Percentiles rank a stretch among this genome's conserved stretches.
Conservation (phyloP, 176 grass and related monocot genomes). For the Rhynchospora pubera region DNA sequence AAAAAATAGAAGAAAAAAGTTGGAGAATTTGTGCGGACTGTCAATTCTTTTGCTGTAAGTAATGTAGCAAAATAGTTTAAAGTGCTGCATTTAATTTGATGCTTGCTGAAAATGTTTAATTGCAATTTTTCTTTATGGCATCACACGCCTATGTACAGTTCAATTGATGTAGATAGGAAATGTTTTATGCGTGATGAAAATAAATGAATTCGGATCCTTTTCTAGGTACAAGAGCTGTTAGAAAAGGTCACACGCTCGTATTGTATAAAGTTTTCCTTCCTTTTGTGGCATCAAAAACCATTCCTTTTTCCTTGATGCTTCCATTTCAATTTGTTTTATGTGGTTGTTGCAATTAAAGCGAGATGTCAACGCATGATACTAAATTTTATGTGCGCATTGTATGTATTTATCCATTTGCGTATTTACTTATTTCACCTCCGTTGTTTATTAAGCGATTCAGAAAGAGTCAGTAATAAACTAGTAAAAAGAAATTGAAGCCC, state of each 20-base stretch:
- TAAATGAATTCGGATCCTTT: neutral
- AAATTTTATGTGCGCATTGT: neutral
- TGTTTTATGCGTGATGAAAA: neutral
- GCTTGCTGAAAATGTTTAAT: neutral
- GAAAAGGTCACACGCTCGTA: neutral
- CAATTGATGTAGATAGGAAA: neutral
- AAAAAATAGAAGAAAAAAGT: neutral
- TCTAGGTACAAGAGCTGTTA: neutral
- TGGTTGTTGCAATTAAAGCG: neutral
- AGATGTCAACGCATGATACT: neutral
- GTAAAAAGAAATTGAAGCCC: neutral
- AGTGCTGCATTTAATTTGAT: neutral
- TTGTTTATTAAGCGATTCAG: neutral
- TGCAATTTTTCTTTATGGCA: neutral
- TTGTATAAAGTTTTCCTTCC: neutral
- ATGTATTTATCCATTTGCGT: neutral
- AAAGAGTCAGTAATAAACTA: neutral
- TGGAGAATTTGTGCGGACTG: constrained; percentile 1
- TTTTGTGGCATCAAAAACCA: neutral
- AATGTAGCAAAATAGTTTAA: constrained; percentile 21
- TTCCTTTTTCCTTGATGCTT: neutral
- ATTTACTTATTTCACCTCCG: neutral
- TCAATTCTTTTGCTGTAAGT: constrained; percentile 15
- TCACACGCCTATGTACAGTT: neutral
- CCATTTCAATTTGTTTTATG: neutral